phyloP scores from a whole-genome alignment of 176 grass and related monocot genomes.

The Elymus sibiricus region DNA sequence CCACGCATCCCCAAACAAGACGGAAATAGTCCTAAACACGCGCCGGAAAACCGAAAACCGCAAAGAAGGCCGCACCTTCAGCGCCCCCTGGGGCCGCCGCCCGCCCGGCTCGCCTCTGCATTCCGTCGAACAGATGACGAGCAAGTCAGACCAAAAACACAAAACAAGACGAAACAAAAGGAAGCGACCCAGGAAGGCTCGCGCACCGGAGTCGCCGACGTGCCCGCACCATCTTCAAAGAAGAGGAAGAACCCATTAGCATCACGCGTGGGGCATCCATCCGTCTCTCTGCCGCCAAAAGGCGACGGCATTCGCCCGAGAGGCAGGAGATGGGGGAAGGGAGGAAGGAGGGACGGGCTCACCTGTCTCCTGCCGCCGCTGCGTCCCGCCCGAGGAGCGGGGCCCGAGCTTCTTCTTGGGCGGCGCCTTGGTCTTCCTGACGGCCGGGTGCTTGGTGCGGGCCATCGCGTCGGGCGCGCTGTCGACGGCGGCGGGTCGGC shows the following conservation, averaged over 20 bases:
- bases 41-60: not conserved
- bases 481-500: not conserved
- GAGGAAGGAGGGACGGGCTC: not conserved
- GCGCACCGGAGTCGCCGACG: not conserved
- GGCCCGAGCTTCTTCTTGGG: constrained; percentile 27
- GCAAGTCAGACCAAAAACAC: not conserved
- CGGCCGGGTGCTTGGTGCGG: constrained; percentile 36
- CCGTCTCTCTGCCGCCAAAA: not conserved
- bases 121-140: constrained; percentile 36
- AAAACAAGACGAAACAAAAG: not conserved
- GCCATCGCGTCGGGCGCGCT: constrained; percentile 30
- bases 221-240: not conserved
- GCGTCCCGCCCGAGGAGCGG: not conserved
- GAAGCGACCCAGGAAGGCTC: not conserved
- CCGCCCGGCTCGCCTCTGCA: constrained; percentile 15
- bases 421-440: not conserved
- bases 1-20: not conserved
- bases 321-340: not conserved
- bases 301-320: not conserved
- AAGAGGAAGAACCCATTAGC: not conserved
- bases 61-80: not conserved
- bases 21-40: not conserved
- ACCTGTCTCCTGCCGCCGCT: not conserved
- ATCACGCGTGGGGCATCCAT: not conserved
- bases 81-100: not conserved